Base-by-base conservation (phyloP, 345 rosid species). In the Angophora floribunda region DNA sequence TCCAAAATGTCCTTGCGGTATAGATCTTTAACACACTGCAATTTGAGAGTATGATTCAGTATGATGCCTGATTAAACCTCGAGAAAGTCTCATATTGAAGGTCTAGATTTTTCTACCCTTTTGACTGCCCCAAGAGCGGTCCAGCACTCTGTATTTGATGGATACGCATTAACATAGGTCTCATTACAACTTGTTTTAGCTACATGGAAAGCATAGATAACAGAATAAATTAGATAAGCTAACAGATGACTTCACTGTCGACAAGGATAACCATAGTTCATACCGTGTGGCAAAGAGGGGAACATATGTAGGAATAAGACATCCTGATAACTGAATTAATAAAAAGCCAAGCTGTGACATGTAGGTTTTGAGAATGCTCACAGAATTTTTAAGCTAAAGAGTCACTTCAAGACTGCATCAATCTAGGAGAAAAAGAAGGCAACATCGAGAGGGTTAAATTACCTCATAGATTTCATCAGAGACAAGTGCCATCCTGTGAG, bases 391-490 rank as follows among this genome's bases (percentile, higher is more conserved):
- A 30, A 85, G 32, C 41, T 45, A 28, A 52, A 85, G 61, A 5
- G 87, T 85, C 61, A 10, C 55, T 52, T 85, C 14, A 52, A n/a
- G 65, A 41, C 63, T 51, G 65, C 49, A 51, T 53, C 28, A 24
- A 53, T 52, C 10, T 84, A 84, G 52, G 52, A 84, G 86, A 61
- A 51, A 26, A 44, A 30, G 16, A 51, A 24, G 44, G 50, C 86
- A 22, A 91, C 92, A 11, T 51, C 28, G 12, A n/a, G 86, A 28
- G 22, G 86, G 13, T 50, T 14, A n/a, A 53, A 53, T 45, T 14
- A 51, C 93, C 90, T 86, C 22, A 53, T 91, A 90, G 11, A 90
- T 49, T n/a, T 87, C 88, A 86, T 91, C 93, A 17, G 93, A 91
- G 80, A 91, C 86, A 15, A 91, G 90, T 4, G 88, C 90, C 85